Base-by-base conservation (phyloP, 2,329 filamentous ascomycete genomes). In the Parafenestella ontariensis region DNA sequence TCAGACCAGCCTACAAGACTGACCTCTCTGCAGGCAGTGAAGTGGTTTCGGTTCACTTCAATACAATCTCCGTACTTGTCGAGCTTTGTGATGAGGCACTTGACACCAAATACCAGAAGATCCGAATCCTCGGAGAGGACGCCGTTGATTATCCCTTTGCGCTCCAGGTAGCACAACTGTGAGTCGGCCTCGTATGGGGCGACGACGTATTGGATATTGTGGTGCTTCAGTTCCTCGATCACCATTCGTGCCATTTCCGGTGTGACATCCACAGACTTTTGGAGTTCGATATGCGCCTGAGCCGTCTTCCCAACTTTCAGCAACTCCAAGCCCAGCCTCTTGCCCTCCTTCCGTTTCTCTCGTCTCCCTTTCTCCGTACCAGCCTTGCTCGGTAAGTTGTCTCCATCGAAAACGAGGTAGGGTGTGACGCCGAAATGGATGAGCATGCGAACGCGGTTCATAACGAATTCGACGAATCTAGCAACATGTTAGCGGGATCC, bases 101-200 rank as follows among this genome's bases (percentile, higher is more conserved):
- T 94, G 21, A 93, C 93, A 15, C 95, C 95, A 66, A 99, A 99
- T 0, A 99, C 95, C 29, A 99, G 81, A 52, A 99, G 81, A 78
- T 99, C 95, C 0, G 95, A 99, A 74, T 99, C 95, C 73, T 99
- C 95, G 0, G 95, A 97, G 31, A 99, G 79, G 59, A 99, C 96
- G 23, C 92, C 96, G 64, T 88, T 81, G 65, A 97, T 89, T 46
- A 93, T 80, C 1, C 94, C 94, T 54, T 91, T 85, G 45, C 88
- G 87, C 77, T 99, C 95, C 33, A 99, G 83, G 71, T 98, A 99
- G 23, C 92, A 93, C 66, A 99, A 83, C 76, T 99, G 94, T n/a
- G 94, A 89, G 76, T 99, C 95, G 42, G 95, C 95, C 80, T 99
- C 95, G 77, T 97, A 99, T 0, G 95, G 95, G 0, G 95, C 95